Evolutionary conservation across 2,329 filamentous ascomycete genomes (phyloP).

Genomic region (Ceratocystis destructans): DNA sequence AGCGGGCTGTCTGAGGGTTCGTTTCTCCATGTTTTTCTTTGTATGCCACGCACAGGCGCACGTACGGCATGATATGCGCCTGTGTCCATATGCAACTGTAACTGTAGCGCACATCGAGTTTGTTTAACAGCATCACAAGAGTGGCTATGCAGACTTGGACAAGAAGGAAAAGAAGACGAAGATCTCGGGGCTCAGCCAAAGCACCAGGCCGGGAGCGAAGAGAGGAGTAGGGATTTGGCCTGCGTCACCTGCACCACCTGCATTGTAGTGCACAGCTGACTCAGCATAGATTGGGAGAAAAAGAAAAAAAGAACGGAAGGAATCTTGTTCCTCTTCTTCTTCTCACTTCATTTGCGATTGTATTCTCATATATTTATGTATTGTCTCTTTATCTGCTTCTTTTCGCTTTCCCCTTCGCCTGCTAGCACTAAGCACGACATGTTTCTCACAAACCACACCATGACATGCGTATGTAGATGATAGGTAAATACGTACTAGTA

Average conservation of each 20-base stretch:
- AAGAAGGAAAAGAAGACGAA: not conserved
- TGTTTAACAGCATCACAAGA: not conserved
- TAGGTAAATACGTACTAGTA: not conserved
- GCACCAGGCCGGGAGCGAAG: not conserved
- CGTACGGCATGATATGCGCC: no score
- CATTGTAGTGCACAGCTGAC: not conserved
- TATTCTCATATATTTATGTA: not conserved
- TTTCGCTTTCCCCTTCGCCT: not conserved
- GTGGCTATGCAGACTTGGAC: not conserved
- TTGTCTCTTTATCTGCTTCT: not conserved
- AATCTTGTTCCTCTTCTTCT: not conserved
- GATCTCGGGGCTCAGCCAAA: not conserved
- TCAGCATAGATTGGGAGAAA: not conserved
- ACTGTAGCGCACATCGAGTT: not conserved
- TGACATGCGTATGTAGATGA: not conserved
- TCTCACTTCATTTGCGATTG: not conserved
- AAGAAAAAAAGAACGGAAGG: no score
- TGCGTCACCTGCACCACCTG: not conserved
- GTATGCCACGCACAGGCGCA: no score
- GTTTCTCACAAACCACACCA: not conserved
- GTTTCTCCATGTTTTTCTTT: no score
- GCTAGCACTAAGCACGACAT: not conserved
- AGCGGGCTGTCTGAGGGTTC: no score
- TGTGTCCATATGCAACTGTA: not conserved
- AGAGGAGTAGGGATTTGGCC: not conserved